Evolutionary conservation across 2,329 filamentous ascomycete species (phyloP), one percentile per base, ranked within the genome.

Genomic region (Phyllosticta citribraziliensis): DNA sequence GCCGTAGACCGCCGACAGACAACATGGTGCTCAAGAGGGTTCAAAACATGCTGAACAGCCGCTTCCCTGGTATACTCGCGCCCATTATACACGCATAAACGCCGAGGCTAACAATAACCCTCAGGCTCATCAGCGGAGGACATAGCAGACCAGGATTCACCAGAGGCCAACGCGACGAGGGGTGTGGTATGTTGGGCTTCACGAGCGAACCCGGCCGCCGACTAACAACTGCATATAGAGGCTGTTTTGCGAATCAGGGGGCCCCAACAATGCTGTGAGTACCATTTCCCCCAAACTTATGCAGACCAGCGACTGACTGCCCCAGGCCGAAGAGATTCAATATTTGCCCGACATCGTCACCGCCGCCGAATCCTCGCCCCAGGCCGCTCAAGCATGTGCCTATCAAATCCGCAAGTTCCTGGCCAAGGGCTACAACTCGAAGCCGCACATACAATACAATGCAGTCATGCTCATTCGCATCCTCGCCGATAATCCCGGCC

Each of bases 391-490:
- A 65, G 88, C 92, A 68, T 90, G 89, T 67, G 91, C 91, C 56
- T 79, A 84, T 66, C 80, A 88, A 66, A 90, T 97, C 70, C 88
- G 90, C 71, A 92, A 90, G 73, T 93, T 87, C 72, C 79, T 99
- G 63, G 82, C 84, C 67, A 87, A 86, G 66, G 88, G 92, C 54
- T 85, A 89, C 74, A 80, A 75, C 65, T 71, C 71, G 35, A 75
- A 79, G 53, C 84, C 89, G 10, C 85, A 88, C 68, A 85, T 87
- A 67, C 93, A 97, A 74, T 97, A 97, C 81, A 97, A 97, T 76
- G 88, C 91, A 65, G 86, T 97, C 69, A 97, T 97, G 94, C 83
- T 99, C 61, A 81, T 95, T 67, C 88, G 93, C 64, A 99, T 99
- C 69, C 79, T 99, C 66, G 82, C 86, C 67, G 92, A 97, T 73